Base-by-base conservation (phyloP, 192 early-diverging fungal genomes). In the Linnemannia schmuckeri region DNA sequence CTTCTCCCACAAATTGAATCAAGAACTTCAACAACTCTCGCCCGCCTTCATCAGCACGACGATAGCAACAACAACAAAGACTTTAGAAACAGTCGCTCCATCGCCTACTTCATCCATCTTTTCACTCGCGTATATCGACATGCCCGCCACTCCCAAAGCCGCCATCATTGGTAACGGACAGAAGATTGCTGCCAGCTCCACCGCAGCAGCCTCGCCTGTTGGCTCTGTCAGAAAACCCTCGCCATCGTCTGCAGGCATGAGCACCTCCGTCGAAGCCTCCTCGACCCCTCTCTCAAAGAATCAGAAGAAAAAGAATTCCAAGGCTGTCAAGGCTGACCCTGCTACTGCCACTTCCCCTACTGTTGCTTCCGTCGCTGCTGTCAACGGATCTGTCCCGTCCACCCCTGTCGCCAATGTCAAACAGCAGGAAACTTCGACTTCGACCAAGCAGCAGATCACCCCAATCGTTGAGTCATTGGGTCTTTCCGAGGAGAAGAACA, bases 51-150 rank as follows among this genome's bases (percentile, higher is more conserved):
- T 66, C 27, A 66, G 61, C 30, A 66, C 61, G 27, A 66, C 61
- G 15, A 66, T 30, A 66, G 15, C 27, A 66, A 15, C 61, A 33
- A 33, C 61, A 33, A 66, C 27, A 10, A 33, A 15, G 24, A 27
- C 24, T 17, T 10, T 12, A 10, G n/a, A 35, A 66, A 0, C 61
- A 66, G 33, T 9, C 49, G 30, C 0, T 10, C 30, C n/a, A 35
- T 66, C 61, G n/a, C 61, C 61, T 13, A 66, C 61, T 13, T 15
- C 9, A 27, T 66, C 61, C 1, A 30, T 66, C 61, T 33, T 66
- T 66, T 66, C 61, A 33, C 61, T 66, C 61, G 61, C 61, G 33
- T 30, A 66, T 66, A 66, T 66, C 30, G 61, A 66, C 4, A 66
- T 66, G 61, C 61, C 61, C 61, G 27, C 61, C 30, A 66, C 61